A percentile compares a stretch with the other conserved stretches of the same genome.
Evolutionary conservation across 345 rosid genomes (phyloP).

Genomic region (Turritis glabra): DNA sequence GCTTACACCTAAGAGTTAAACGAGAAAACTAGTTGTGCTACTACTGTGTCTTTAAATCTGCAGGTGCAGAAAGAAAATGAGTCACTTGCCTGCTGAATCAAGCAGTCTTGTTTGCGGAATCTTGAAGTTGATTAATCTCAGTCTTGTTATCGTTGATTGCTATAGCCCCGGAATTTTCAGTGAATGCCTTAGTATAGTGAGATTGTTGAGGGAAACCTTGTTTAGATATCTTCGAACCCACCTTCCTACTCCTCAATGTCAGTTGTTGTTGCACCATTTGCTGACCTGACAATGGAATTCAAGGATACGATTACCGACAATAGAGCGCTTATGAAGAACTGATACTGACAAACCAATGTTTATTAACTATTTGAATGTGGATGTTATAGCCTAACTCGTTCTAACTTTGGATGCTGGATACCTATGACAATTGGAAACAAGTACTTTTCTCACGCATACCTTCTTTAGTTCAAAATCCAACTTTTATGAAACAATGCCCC

Average conservation of each 20-base stretch:
- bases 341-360: not conserved
- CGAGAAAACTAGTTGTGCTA: not conserved
- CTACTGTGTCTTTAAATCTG: slow-evolving; percentile 9
- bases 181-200: not conserved
- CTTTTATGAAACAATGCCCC: not conserved
- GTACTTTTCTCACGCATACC: not conserved
- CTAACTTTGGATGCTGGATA: slow-evolving; percentile 1
- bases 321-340: not conserved
- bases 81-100: slow-evolving; percentile 26
- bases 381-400: not conserved
- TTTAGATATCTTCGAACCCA: not conserved
- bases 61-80: not conserved
- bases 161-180: not conserved
- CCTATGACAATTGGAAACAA: slow-evolving; percentile 5
- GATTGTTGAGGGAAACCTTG: not conserved
- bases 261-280: slow-evolving; percentile 17
- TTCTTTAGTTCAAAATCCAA: slow-evolving; percentile 9
- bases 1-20: slow-evolving; percentile 3
- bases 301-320: not conserved
- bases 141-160: not conserved
- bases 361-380: not conserved
- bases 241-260: not conserved
- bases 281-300: not conserved
- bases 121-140: slow-evolving; percentile 5
- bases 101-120: slow-evolving; percentile 4